Evolutionary conservation across 202 grass and related monocot genomes (phyloP), one percentile per base, ranked within the genome.

Genomic region (Bolboschoenoplectus hybrid): DNA sequence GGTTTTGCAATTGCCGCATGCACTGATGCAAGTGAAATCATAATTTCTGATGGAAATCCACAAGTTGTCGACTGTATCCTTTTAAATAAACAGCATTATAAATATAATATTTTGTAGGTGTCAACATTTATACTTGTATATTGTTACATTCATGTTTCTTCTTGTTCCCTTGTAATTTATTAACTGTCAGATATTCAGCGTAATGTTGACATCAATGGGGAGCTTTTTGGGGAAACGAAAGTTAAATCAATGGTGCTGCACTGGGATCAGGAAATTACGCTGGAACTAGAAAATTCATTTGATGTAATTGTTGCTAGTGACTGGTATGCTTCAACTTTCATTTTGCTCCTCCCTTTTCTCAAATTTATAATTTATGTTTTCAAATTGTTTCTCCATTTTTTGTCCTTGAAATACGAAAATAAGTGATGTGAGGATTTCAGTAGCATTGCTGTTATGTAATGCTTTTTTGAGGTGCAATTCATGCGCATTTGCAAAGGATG

Each of bases 231-330:
- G 49, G 65, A 83, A 67, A 96, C 93, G 9, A 88, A 91, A 68
- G 93, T 98, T 84, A 89, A 90, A 56, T 89, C 97, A 74, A 89
- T 91, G 89, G 84, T 85, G 67, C 80, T 98, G 80, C 97, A 96
- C 74, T 98, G 97, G 93, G 87, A 91, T 85, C 85, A 89, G 82
- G 85, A 89, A 10, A 86, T 87, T 85, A 82, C 40, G 85, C 85
- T 86, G 67, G 89, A 94, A 86, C 85, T 91, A 16, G 61, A 82
- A 78, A 89, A 92, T 85, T 81, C 89, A 82, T 96, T 96, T 81
- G 93, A 98, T 87, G 84, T 98, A 20, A 89, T 96, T 92, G 85
- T 98, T 86, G 97, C 97, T 74, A 98, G 97, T 94, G 97, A 98
- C 89, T 98, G 97, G 97, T 98, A 90, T 71, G 62, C 80, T 86